Conservation (phyloP, 106 monocot genomes). For the Alisma plantagoaquatica region DNA sequence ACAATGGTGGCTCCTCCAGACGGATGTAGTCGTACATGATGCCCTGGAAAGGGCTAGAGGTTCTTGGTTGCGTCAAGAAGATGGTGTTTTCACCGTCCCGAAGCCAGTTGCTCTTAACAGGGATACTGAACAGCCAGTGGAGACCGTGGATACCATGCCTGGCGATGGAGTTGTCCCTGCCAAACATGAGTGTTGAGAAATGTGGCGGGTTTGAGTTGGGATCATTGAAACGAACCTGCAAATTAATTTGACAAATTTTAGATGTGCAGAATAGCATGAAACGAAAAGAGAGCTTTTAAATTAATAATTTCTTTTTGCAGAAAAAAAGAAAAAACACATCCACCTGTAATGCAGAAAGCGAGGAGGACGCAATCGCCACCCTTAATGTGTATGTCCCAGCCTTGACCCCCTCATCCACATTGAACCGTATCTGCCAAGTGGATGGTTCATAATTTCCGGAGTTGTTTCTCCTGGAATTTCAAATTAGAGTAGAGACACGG, state of each 20-base stretch:
- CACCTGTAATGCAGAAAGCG: conserved; percentile 3
- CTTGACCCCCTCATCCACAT: neutral
- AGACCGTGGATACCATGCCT: conserved; percentile 21
- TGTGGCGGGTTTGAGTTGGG: conserved; percentile 2
- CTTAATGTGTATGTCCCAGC: neutral
- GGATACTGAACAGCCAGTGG: conserved; percentile 8
- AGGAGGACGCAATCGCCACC: conserved; percentile 1
- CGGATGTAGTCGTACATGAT: conserved; percentile 25
- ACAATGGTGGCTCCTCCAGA: conserved; percentile 16
- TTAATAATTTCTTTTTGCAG: too few relatives aligned
- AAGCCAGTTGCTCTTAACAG: conserved; percentile 12
- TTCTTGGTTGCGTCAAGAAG: conserved; percentile 13
- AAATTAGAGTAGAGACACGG: too few relatives aligned
- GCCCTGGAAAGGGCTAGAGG: conserved; percentile 12
- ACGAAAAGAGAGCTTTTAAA: too few relatives aligned
- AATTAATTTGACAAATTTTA: neutral
- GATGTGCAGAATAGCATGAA: too few relatives aligned
- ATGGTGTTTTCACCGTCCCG: conserved; percentile 16
- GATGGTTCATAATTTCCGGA: conserved; percentile 11
- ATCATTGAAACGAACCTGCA: conserved; percentile 16
- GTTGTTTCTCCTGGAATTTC: too few relatives aligned
- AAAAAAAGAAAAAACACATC: neutral
- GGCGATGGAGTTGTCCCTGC: conserved; percentile 17
- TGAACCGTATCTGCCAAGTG: conserved; percentile 5
- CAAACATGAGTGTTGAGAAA: conserved; percentile 10